These are phyloP conservation scores for Cyclocybe aegerita DNA, from an alignment of 768 basidiomycete species.

Conservation along the genomic window DNA sequence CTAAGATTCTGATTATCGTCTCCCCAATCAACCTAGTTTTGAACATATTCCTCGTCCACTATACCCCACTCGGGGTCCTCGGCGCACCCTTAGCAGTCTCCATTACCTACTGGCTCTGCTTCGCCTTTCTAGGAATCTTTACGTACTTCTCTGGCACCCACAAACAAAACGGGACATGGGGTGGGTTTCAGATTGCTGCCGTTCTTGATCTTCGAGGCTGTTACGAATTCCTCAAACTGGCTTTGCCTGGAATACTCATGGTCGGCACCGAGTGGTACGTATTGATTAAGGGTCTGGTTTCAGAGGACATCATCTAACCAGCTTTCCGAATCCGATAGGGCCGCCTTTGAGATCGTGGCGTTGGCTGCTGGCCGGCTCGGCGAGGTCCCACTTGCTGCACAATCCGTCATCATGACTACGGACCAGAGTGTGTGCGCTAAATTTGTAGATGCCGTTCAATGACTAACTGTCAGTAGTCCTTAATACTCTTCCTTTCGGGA, in stretches of 20 bases:
- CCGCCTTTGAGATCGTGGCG: conserved; percentile 81
- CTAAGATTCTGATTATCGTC: conserved; percentile 57
- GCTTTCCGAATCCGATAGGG: conserved; percentile 49
- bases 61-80: conserved; percentile 59
- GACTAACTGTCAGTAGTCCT: conserved; percentile 40
- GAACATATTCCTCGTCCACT: conserved; percentile 62
- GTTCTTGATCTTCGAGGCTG: conserved; percentile 53
- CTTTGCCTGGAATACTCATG: conserved; percentile 78
- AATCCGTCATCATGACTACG: conserved; percentile 78
- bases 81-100: conserved; percentile 71
- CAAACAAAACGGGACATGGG: conserved; percentile 62
- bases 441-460: not conserved
- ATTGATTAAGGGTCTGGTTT: not conserved
- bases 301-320: no score
- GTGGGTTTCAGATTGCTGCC: conserved; percentile 44
- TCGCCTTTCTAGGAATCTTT: conserved; percentile 49
- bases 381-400: conserved; percentile 65
- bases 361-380: conserved; percentile 74
- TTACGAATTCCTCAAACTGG: conserved; percentile 58
- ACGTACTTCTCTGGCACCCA: conserved; percentile 54
- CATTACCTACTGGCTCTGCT: conserved; percentile 69
- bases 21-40: conserved; percentile 66
- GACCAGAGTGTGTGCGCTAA: conserved; percentile 57
- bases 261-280: conserved; percentile 77
- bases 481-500: conserved; percentile 75